Base-by-base conservation (phyloP, 768 basidiomycete species). In the Mrakia frigida region DNA sequence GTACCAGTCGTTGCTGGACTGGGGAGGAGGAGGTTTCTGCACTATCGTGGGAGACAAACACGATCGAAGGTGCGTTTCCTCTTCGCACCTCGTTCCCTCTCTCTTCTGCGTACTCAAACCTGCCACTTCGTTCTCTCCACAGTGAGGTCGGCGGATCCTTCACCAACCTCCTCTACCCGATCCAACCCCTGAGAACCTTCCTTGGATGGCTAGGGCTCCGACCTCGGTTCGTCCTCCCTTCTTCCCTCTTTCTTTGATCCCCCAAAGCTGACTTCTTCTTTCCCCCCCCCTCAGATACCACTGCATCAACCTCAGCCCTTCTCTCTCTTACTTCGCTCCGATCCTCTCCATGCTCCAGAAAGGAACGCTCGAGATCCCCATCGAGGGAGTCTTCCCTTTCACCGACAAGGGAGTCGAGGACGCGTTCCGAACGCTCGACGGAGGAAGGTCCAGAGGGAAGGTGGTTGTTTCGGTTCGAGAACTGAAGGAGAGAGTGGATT, bases 391-490 rank as follows among this genome's bases (percentile, higher is more conserved):
- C 0, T 87, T 85, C 75, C 82, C 81, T 3, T 90, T 91, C 70
- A 41, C 59, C 39, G 14, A 61, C 13, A 85, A 87, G 46, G 88
- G 90, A 7, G 87, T 82, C 2, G 81, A 87, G 72, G 83, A 87
- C 75, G 91, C 90, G 0, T 92, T 90, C 80, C 88, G 89, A 18
- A 84, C 86, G 70, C 80, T 90, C 11, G 84, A 89, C 86, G 86
- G 87, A 0, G 82, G 84, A 6, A 84, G 87, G 28, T 88, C 89
- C 1, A 87, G 85, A 5, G 91, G 91, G 0, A 91, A 91, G 81
- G 86, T 92, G 4, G 85, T 91, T 4, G 86, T 92, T 16, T 67
- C 81, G n/a, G 59, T 79, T 14, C 23, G 28, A 13, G 18, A 23
- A 18, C n/a, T 56, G 25, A 56, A 56, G 56, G 56, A 56, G 56